These are phyloP conservation scores for Solidago caesia DNA, from an alignment of 129 eudicot genomes.

Conservation along the genomic window DNA sequence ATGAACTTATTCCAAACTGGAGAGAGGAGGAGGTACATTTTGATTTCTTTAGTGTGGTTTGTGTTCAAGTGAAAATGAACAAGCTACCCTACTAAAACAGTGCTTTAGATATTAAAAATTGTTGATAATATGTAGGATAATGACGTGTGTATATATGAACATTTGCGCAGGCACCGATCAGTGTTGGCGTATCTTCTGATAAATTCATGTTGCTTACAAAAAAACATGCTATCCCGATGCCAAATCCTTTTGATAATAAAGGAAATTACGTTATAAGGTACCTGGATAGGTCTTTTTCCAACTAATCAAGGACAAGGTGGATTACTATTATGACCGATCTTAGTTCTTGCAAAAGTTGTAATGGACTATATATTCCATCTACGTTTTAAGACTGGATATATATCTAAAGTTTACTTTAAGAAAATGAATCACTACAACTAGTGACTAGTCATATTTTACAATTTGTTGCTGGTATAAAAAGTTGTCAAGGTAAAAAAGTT, in stretches of 20 bases:
- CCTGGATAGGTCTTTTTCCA: not conserved
- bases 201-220: constrained; percentile 82
- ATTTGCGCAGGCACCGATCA: constrained; percentile 71
- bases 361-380: not conserved
- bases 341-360: not conserved
- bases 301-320: not conserved
- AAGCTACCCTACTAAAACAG: not conserved
- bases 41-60: not conserved
- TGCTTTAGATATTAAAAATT: not conserved
- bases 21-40: constrained; percentile 64
- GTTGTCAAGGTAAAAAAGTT: not conserved
- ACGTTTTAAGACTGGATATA: not conserved
- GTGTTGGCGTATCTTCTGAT: constrained; percentile 84
- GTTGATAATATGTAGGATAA: not conserved
- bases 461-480: not conserved
- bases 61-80: constrained; percentile 7
- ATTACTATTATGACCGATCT: constrained; percentile 18
- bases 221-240: constrained; percentile 62
- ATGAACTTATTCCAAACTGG: constrained; percentile 93
- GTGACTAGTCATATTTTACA: not conserved
- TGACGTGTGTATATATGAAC: constrained; percentile 1
- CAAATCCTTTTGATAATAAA: constrained; percentile 79
- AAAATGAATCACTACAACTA: not conserved
- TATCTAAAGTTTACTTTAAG: not conserved
- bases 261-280: constrained; percentile 97